Evolutionary conservation across 176 grass and related monocot genomes (phyloP).

Genomic region (Urochloa ruziziensis): DNA sequence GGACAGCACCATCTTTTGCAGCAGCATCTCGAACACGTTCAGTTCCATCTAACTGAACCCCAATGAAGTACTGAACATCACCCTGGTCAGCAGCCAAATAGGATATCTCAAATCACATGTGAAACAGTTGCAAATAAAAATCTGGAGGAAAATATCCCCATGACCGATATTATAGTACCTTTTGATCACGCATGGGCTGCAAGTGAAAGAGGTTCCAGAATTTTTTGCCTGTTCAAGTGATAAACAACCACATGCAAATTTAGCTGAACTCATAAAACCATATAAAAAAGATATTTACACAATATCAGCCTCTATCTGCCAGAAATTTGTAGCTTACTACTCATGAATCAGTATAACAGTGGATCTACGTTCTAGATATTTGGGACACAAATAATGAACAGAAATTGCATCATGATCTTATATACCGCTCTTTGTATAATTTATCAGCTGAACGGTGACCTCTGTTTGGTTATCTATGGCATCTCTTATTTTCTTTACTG

Average conservation of each 20-base stretch:
- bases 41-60: constrained; percentile 96
- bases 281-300: background rate
- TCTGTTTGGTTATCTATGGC: constrained; percentile 90
- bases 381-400: background rate
- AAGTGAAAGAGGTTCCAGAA: constrained; percentile 99
- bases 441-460: constrained; percentile 93
- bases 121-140: constrained; percentile 24
- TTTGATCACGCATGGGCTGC: constrained; percentile 96
- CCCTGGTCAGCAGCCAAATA: constrained; percentile 54
- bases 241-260: background rate
- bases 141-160: constrained; percentile 4
- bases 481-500: constrained; percentile 87
- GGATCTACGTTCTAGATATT: background rate
- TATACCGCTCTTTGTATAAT: constrained; percentile 86
- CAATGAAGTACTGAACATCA: constrained; percentile 98
- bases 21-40: constrained; percentile 68
- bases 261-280: constrained; percentile 8
- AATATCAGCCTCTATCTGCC: background rate
- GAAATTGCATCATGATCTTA: background rate
- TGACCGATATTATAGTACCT: constrained; percentile 48
- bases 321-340: background rate
- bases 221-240: constrained; percentile 75
- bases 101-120: constrained; percentile 24
- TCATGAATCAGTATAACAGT: background rate
- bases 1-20: constrained; percentile 59